Percentiles rank a stretch among this genome's conserved stretches.
phyloP scores from a whole-genome alignment of 139 green algal species.

The Gonium pectorale region DNA sequence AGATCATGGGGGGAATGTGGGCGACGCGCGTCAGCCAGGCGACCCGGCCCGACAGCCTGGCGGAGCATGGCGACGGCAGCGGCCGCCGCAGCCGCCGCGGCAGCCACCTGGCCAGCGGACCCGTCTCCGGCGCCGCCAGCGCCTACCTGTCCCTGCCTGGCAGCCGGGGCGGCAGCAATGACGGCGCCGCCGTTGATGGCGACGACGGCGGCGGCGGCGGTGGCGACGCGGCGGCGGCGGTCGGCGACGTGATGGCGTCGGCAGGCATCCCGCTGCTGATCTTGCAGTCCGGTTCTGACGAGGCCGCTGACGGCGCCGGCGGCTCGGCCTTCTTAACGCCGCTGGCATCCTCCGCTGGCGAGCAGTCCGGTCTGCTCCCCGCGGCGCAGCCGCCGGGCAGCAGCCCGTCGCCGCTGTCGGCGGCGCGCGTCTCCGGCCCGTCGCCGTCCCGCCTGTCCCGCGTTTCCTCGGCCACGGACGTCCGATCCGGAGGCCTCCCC shows the following conservation, averaged over 20 bases:
- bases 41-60: too few species aligned
- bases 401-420: not conserved
- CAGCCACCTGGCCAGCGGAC: not conserved
- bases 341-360: too few species aligned
- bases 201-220: not conserved
- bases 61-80: not conserved
- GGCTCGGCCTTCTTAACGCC: too few species aligned
- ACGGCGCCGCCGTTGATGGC: not conserved
- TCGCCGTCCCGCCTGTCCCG: slow-evolving; percentile 7
- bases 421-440: not conserved
- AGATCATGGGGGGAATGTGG: too few species aligned
- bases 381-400: too few species aligned
- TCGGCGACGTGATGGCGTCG: too few species aligned
- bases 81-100: not conserved
- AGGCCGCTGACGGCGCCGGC: too few species aligned
- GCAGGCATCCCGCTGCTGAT: too few species aligned
- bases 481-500: too few species aligned
- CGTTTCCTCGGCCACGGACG: not conserved
- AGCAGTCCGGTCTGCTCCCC: too few species aligned
- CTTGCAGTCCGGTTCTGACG: too few species aligned
- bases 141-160: not conserved
- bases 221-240: not conserved
- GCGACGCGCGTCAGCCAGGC: too few species aligned
- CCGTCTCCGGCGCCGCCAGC: not conserved
- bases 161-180: not conserved